Percentiles rank a stretch among this genome's conserved stretches.
phyloP scores from a whole-genome alignment of 148 eudicot species.

The Cornus suecica region DNA sequence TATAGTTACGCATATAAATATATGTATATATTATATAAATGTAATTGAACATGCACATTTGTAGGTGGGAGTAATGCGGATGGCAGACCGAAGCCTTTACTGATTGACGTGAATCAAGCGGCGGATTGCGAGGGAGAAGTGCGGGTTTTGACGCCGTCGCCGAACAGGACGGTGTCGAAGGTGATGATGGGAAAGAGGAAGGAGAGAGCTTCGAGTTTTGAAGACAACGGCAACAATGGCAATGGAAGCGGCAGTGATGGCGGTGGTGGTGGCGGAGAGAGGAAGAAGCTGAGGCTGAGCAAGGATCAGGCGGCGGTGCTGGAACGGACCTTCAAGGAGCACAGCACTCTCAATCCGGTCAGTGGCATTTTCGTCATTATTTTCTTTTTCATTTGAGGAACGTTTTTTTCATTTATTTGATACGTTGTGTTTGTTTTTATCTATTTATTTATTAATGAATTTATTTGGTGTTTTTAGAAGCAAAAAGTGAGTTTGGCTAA shows the following conservation, averaged over 20 bases:
- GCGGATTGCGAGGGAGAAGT: slow-evolving; percentile 35
- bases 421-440: too few relatives aligned
- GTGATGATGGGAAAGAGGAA: slow-evolving; percentile 37
- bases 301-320: slow-evolving; percentile 63
- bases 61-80: slow-evolving; percentile 14
- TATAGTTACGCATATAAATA: too few relatives aligned
- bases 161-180: slow-evolving; percentile 73
- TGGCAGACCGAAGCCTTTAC: slow-evolving; percentile 17
- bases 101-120: slow-evolving; percentile 37
- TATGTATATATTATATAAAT: too few relatives aligned
- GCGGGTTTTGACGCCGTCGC: slow-evolving; percentile 61
- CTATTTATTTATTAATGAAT: too few relatives aligned
- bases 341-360: slow-evolving; percentile 68
- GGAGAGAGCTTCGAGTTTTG: slow-evolving; percentile 24
- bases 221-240: slow-evolving; percentile 13
- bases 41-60: too few relatives aligned
- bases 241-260: slow-evolving; percentile 31
- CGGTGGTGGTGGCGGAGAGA: slow-evolving; percentile 39
- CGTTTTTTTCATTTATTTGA: too few relatives aligned
- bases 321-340: slow-evolving; percentile 65
- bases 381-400: neutral
- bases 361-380: slow-evolving; percentile 26
- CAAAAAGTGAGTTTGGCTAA: slow-evolving; percentile 59
- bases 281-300: slow-evolving; percentile 63
- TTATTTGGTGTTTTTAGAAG: slow-evolving; percentile 46